Base-by-base conservation (phyloP, 345 rosid species). In the Citrus australasica region DNA sequence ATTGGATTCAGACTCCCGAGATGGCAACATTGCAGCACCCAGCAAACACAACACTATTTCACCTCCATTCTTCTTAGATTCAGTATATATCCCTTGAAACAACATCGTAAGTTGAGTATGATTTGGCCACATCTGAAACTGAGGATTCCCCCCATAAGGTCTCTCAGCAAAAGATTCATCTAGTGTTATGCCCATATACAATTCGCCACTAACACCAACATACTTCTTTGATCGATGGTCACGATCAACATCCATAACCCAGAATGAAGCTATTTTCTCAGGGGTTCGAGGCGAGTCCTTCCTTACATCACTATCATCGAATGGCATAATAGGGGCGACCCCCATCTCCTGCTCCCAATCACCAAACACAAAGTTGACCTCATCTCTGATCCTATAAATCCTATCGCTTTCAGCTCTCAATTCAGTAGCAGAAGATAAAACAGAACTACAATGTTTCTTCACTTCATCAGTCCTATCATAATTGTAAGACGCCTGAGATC, bases 11-110 rank as follows among this genome's bases (percentile, higher is more conserved):
- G 91, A 72, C 19, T 89, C 95, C 60, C 97, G 84, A 78, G 95
- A 91, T 21, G 98, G 98, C 66, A 92, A 75, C 92, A 89, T 89
- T 21, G 98, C 87, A 67, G 79, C 88, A 30, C 97, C 98, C 79
- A 93, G 82, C 90, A 94, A 84, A 81, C 98, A 94, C 78, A 93
- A 71, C 28, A 91, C 88, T 37, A 89, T 85, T 58, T 92, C 95
- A 46, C 91, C 92, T 17, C 86, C 88, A 67, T 86, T 84, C 51
- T 82, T 84, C 73, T 83, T 88, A 35, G 90, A 81, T 80, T 91
- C 97, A 0, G 86, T 64, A 53, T 90, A 93, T 21, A 89, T 61
- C 59, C 98, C 98, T 88, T 93, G 89, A 71, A 93, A 87, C 0
- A 79, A 63, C 83, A 94, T 84, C 7, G 86, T 86, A 65, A 94